These are phyloP conservation scores for Fusarium sp. DNA, from an alignment of 2,329 filamentous ascomycete genomes.

Conservation along the genomic window DNA sequence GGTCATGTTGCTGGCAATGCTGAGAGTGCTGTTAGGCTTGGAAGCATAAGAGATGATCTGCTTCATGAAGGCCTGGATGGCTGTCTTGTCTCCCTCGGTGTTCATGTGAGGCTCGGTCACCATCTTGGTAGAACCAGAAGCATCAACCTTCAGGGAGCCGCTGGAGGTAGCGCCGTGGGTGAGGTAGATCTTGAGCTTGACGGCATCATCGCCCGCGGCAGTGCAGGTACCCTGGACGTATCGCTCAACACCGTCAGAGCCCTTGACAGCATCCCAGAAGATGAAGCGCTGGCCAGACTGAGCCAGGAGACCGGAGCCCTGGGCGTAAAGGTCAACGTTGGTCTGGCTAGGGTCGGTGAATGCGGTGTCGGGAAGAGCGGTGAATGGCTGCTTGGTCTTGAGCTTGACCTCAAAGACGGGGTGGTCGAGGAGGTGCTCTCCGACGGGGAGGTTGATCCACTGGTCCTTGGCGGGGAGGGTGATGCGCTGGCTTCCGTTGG, in stretches of 20 bases:
- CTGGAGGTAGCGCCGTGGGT: constrained; percentile 61
- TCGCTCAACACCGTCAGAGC: constrained; percentile 53
- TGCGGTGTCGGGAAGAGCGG: constrained; percentile 44
- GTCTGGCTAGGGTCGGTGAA: constrained; percentile 45
- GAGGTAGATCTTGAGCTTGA: constrained; percentile 62
- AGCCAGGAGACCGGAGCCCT: constrained; percentile 54
- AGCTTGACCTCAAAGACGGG: constrained; percentile 53
- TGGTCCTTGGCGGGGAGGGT: constrained; percentile 61
- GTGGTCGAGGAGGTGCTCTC: constrained; percentile 68
- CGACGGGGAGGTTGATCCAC: constrained; percentile 70
- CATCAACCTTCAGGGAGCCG: constrained; percentile 56
- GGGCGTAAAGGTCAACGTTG: constrained; percentile 49
- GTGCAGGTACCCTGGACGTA: constrained; percentile 60
- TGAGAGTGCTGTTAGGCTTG: constrained; percentile 66
- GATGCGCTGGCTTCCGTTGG: constrained; percentile 60
- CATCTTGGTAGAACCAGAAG: constrained; percentile 56
- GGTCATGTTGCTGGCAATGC: constrained; percentile 57
- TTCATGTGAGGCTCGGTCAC: constrained; percentile 52
- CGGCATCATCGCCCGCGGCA: constrained; percentile 53
- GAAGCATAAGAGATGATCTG: constrained; percentile 73
- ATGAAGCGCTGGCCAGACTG: constrained; percentile 60
- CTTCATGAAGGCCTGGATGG: constrained; percentile 61
- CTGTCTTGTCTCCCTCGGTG: constrained; percentile 51
- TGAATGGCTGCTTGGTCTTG: constrained; percentile 57
- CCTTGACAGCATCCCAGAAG: constrained; percentile 59